A percentile compares a stretch with the other conserved stretches of the same genome.
These are phyloP conservation scores for Dittrichia graveolens DNA, from an alignment of 129 eudicot genomes.

Conservation along the genomic window DNA sequence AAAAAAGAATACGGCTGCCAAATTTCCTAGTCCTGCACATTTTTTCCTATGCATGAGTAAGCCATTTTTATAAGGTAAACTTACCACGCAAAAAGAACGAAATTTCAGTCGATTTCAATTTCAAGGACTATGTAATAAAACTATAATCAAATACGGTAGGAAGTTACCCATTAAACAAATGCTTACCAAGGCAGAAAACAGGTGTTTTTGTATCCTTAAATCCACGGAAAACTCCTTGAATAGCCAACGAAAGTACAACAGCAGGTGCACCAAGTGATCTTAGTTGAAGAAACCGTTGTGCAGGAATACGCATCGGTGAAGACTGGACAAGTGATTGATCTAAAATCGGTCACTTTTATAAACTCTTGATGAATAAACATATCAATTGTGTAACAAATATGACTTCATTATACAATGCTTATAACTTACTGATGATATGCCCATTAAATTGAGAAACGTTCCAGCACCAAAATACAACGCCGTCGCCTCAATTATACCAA, in stretches of 20 bases:
- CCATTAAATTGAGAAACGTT: conserved; percentile 59
- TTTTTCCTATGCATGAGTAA: conserved; percentile 11
- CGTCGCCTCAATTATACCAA: conserved; percentile 58
- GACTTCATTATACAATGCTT: not conserved
- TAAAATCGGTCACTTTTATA: not conserved
- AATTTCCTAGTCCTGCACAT: conserved; percentile 62
- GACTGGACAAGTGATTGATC: conserved; percentile 38
- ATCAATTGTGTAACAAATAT: conserved; percentile 1
- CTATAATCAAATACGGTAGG: too few species aligned
- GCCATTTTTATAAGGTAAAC: conserved; percentile 10
- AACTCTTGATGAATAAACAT: not conserved
- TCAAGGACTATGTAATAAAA: too few species aligned
- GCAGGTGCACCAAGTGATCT: conserved; percentile 77
- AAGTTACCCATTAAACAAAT: not conserved
- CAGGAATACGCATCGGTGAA: conserved; percentile 62
- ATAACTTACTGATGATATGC: conserved; percentile 56
- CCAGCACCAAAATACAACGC: conserved; percentile 69
- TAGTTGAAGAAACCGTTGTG: conserved; percentile 66
- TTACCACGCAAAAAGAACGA: too few species aligned
- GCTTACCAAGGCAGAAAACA: conserved; percentile 61
- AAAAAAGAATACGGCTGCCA: conserved; percentile 66
- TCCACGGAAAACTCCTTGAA: conserved; percentile 71
- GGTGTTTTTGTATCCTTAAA: conserved; percentile 72
- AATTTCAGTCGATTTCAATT: too few species aligned
- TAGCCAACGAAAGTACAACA: conserved; percentile 61